Conservation (phyloP, 345 rosid genomes). For the Carallia brachiata region DNA sequence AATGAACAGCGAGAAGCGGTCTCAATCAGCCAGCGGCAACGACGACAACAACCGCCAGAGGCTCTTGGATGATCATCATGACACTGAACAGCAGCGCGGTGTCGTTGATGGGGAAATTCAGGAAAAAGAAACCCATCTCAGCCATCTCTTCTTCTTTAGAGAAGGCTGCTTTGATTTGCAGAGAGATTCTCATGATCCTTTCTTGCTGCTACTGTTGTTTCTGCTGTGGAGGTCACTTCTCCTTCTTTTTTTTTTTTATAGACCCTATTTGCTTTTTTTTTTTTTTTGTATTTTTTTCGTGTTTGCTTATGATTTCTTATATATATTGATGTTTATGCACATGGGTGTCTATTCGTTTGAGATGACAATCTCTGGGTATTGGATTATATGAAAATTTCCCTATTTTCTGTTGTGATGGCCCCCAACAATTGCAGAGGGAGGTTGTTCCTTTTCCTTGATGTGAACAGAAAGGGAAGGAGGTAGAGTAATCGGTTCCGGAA, state of each 20-base stretch:
- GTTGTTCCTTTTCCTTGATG: too few species aligned
- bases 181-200: conserved; percentile 37
- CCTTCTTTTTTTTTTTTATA: neutral
- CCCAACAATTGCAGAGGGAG: too few species aligned
- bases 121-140: conserved; percentile 7
- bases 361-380: neutral
- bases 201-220: conserved; percentile 58
- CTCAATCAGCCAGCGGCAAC: conserved; percentile 6
- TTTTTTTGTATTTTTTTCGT: neutral
- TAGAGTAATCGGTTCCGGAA: too few species aligned
- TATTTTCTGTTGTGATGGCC: too few species aligned
- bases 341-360: neutral
- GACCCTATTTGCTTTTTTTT: neutral
- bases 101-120: neutral
- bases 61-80: conserved; percentile 30
- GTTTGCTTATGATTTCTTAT: neutral
- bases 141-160: conserved; percentile 1
- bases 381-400: neutral
- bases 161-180: conserved; percentile 19
- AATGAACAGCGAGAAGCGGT: conserved; percentile 46
- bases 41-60: conserved; percentile 24
- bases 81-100: neutral
- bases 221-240: conserved; percentile 47
- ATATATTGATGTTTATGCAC: neutral
- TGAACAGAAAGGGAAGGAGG: too few species aligned